A percentile compares a stretch with the other conserved stretches of the same genome.
phyloP scores from a whole-genome alignment of 164 flowering plant genomes.

The Piper longum region DNA sequence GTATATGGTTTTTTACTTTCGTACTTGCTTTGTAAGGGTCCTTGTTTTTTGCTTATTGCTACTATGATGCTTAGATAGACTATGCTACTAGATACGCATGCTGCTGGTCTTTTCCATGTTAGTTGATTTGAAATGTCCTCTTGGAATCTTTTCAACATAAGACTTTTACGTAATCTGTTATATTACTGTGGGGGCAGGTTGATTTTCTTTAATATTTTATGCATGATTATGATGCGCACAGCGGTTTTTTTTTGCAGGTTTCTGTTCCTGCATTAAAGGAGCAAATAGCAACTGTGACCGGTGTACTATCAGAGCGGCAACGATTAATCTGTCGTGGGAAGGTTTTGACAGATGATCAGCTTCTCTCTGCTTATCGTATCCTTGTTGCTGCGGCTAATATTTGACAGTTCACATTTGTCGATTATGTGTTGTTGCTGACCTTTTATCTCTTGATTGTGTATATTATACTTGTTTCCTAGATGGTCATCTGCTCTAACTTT shows the following conservation, averaged over 20 bases:
- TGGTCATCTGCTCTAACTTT: too few species aligned
- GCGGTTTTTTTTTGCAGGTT: slow-evolving; percentile 33
- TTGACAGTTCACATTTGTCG: neutral
- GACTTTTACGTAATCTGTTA: too few species aligned
- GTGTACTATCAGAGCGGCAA: slow-evolving; percentile 77
- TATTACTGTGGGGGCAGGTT: neutral
- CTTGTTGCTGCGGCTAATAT: slow-evolving; percentile 9
- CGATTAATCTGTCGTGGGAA: slow-evolving; percentile 91
- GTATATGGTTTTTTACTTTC: neutral
- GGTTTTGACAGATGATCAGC: slow-evolving; percentile 92
- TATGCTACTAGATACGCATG: neutral
- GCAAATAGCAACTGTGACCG: slow-evolving; percentile 75
- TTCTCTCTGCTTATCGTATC: slow-evolving; percentile 96
- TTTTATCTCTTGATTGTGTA: neutral
- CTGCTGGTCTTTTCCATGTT: neutral
- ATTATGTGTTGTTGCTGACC: too few species aligned
- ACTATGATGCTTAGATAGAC: neutral
- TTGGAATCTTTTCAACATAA: too few species aligned
- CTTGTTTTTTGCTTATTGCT: too few species aligned
- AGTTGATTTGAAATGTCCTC: too few species aligned
- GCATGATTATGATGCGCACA: neutral
- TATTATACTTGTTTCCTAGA: slow-evolving; percentile 7
- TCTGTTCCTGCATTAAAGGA: slow-evolving; percentile 86
- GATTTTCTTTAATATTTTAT: too few species aligned
- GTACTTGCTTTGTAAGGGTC: neutral